Percentiles rank a stretch among this genome's conserved stretches.
phyloP scores from a whole-genome alignment of 805 yeast species.

The Blastobotrys muscicola region DNA sequence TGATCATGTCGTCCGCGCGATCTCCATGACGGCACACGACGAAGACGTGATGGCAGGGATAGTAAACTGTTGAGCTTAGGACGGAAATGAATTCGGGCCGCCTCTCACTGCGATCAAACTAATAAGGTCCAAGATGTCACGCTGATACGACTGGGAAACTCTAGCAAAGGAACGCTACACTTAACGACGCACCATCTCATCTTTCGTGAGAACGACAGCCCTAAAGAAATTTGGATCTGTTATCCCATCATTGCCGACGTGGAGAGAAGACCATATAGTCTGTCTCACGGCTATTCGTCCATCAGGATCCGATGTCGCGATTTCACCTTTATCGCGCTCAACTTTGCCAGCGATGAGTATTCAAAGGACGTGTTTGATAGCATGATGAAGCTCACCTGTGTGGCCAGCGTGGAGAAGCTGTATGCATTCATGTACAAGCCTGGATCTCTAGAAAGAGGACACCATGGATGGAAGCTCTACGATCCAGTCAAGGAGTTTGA shows the following conservation, averaged over 20 bases:
- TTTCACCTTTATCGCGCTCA: slow-evolving; percentile 71
- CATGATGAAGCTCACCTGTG: slow-evolving; percentile 54
- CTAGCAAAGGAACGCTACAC: slow-evolving; percentile 52
- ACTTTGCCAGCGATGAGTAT: slow-evolving; percentile 47
- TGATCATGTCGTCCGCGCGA: too few relatives aligned
- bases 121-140: slow-evolving; percentile 34
- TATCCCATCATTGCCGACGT: slow-evolving; percentile 66
- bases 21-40: too few relatives aligned
- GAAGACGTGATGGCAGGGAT: too few relatives aligned
- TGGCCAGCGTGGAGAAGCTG: slow-evolving; percentile 43
- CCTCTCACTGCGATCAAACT: background rate
- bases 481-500: slow-evolving; percentile 53
- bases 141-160: slow-evolving; percentile 48
- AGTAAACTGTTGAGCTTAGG: too few relatives aligned
- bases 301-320: slow-evolving; percentile 74
- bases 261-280: slow-evolving; percentile 15
- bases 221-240: slow-evolving; percentile 79
- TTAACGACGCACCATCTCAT: slow-evolving; percentile 70
- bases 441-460: slow-evolving; percentile 52
- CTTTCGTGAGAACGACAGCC: slow-evolving; percentile 32
- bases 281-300: slow-evolving; percentile 29
- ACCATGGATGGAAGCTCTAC: slow-evolving; percentile 68
- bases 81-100: background rate
- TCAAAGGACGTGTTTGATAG: slow-evolving; percentile 68
- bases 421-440: slow-evolving; percentile 82